phyloP scores from a whole-genome alignment of 129 eudicot species.

The Flaveria robusta region DNA sequence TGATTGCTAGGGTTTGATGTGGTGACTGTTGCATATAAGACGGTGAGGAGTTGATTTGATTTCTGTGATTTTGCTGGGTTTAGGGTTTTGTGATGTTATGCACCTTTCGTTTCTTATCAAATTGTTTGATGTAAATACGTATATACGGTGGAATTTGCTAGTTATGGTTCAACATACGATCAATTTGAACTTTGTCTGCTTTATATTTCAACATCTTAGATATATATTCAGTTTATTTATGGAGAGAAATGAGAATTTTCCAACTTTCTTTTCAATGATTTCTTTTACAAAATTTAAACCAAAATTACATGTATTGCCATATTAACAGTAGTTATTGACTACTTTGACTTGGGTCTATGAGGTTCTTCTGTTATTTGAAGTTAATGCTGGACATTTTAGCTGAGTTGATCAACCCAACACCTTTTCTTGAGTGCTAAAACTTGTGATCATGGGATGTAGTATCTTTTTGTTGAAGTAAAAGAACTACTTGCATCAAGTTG shows the following conservation, averaged over 20 bases:
- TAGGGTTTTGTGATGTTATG: constrained; percentile 33
- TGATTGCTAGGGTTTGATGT: constrained; percentile 12
- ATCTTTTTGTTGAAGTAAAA: neutral
- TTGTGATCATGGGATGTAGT: neutral
- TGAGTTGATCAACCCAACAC: neutral
- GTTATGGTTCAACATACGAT: neutral
- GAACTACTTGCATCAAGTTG: neutral
- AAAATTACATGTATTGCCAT: constrained; percentile 1
- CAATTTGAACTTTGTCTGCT: neutral
- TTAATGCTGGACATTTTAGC: constrained; percentile 7
- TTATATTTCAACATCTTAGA: neutral
- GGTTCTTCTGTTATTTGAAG: neutral
- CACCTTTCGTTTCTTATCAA: neutral
- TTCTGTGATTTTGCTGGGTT: constrained; percentile 16
- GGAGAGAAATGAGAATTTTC: neutral
- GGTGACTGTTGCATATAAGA: constrained; percentile 10
- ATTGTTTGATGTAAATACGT: constrained; percentile 11
- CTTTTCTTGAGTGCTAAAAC: neutral
- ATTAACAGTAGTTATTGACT: neutral
- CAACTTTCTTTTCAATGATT: neutral
- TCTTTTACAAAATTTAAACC: neutral
- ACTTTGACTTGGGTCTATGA: neutral
- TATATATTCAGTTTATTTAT: neutral
- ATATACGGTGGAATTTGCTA: neutral
- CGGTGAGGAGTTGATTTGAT: constrained; percentile 3